Percentiles rank a stretch among this genome's conserved stretches.
Conservation (phyloP, 257 asterid genomes). For the Solanum lycopersicoides region DNA sequence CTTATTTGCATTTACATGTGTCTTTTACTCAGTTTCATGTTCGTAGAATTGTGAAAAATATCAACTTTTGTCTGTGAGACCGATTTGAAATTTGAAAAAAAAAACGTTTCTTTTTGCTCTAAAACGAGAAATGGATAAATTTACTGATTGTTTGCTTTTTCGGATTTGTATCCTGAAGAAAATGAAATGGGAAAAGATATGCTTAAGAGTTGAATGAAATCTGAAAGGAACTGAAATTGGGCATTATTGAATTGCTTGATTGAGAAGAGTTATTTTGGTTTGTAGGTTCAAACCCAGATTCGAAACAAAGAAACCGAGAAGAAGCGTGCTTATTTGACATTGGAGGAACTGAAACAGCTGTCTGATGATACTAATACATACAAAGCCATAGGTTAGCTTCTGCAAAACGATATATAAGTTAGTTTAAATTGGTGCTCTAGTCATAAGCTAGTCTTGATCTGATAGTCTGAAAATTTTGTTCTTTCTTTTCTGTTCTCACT, state of each 20-base stretch:
- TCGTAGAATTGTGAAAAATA: not conserved
- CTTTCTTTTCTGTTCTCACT: not conserved
- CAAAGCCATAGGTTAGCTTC: conserved; percentile 55
- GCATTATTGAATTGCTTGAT: not conserved
- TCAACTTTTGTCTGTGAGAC: not conserved
- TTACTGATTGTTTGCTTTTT: not conserved
- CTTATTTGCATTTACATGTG: not conserved
- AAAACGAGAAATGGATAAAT: not conserved
- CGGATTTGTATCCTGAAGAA: not conserved
- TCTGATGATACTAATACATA: conserved; percentile 79
- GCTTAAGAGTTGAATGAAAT: not conserved
- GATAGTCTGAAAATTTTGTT: not conserved
- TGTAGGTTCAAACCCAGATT: conserved; percentile 73
- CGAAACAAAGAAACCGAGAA: conserved; percentile 78
- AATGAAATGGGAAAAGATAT: not conserved
- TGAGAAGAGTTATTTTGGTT: not conserved
- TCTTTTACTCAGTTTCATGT: not conserved
- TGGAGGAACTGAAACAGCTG: conserved; percentile 77
- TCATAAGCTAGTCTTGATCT: not conserved
- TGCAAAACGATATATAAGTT: not conserved
- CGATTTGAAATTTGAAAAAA: not conserved
- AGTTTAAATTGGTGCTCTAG: not conserved
- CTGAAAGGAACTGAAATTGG: not conserved
- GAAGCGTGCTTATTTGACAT: conserved; percentile 85
- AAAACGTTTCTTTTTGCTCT: not conserved